phyloP scores from a whole-genome alignment of 495 filamentous ascomycete species.

The Poronia punctata region DNA sequence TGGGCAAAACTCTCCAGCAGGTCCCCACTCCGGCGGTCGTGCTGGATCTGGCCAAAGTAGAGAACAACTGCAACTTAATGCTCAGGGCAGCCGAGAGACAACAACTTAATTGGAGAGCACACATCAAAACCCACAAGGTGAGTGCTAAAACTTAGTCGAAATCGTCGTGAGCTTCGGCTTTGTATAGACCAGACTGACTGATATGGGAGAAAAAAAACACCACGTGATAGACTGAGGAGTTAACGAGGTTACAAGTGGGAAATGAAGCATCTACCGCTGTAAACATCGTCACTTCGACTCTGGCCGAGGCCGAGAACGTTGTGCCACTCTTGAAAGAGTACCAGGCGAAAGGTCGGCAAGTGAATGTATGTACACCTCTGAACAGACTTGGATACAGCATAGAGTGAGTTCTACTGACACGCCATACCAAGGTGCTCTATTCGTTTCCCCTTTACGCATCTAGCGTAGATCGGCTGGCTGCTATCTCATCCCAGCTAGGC shows the following conservation, averaged over 20 bases:
- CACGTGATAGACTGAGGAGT: slow-evolving; percentile 65
- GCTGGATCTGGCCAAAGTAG: slow-evolving; percentile 60
- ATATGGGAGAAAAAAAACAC: slow-evolving; percentile 9
- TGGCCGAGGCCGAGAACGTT: slow-evolving; percentile 67
- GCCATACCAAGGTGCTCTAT: slow-evolving; percentile 55
- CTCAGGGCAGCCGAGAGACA: slow-evolving; percentile 53
- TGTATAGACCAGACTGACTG: background rate
- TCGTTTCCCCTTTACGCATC: slow-evolving; percentile 66
- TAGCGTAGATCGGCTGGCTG: slow-evolving; percentile 48
- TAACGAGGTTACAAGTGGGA: slow-evolving; percentile 69
- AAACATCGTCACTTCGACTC: slow-evolving; percentile 70
- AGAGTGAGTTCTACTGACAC: background rate
- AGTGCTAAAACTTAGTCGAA: background rate
- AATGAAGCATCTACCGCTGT: slow-evolving; percentile 39
- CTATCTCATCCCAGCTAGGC: slow-evolving; percentile 43
- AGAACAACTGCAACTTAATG: slow-evolving; percentile 68
- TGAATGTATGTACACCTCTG: slow-evolving; percentile 47
- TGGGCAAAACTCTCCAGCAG: slow-evolving; percentile 55
- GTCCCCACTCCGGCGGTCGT: slow-evolving; percentile 62
- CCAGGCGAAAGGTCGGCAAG: slow-evolving; percentile 37
- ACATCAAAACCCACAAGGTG: slow-evolving; percentile 87
- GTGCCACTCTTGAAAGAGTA: slow-evolving; percentile 55
- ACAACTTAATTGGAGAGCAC: slow-evolving; percentile 64
- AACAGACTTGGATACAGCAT: background rate
- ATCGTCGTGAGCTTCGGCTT: no score